Conservation (phyloP, 208 protist genomes). For the Leishmania lainsoni region DNA sequence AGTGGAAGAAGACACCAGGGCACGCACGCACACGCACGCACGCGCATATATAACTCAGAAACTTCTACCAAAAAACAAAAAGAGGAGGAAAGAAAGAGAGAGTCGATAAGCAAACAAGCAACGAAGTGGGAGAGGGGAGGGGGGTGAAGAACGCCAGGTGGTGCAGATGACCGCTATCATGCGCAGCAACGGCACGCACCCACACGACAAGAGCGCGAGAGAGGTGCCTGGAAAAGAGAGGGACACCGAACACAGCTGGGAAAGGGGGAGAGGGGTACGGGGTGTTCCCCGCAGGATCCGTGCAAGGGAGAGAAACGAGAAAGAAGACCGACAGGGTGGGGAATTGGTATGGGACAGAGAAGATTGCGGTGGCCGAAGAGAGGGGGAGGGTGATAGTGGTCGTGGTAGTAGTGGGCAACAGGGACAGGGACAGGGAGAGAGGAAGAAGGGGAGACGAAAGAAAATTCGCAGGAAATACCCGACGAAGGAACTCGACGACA, state of each 20-base stretch:
- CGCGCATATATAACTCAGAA: not conserved
- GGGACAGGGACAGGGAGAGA: constrained; percentile 10
- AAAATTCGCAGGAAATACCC: not conserved
- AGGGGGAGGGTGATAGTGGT: not conserved
- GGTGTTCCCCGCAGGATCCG: too few species aligned
- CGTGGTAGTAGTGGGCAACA: not conserved
- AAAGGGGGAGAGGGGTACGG: too few species aligned
- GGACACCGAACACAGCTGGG: too few species aligned
- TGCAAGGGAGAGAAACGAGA: too few species aligned
- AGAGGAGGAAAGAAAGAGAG: not conserved
- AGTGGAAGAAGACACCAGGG: not conserved
- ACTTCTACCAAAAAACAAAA: too few species aligned
- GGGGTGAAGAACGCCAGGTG: not conserved
- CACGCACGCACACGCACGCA: not conserved
- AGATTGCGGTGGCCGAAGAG: not conserved
- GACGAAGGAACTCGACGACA: not conserved
- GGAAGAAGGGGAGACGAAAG: not conserved
- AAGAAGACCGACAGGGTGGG: too few species aligned
- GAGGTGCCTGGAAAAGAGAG: too few species aligned
- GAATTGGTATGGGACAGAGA: too few species aligned
- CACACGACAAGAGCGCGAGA: not conserved
- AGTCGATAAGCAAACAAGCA: not conserved
- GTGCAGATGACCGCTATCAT: not conserved
- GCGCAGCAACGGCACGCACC: not conserved
- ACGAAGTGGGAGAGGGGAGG: not conserved